Evolutionary conservation across 2,329 filamentous ascomycete genomes (phyloP), one percentile per base, ranked within the genome.

Genomic region (Ophiostoma fasciatum): DNA sequence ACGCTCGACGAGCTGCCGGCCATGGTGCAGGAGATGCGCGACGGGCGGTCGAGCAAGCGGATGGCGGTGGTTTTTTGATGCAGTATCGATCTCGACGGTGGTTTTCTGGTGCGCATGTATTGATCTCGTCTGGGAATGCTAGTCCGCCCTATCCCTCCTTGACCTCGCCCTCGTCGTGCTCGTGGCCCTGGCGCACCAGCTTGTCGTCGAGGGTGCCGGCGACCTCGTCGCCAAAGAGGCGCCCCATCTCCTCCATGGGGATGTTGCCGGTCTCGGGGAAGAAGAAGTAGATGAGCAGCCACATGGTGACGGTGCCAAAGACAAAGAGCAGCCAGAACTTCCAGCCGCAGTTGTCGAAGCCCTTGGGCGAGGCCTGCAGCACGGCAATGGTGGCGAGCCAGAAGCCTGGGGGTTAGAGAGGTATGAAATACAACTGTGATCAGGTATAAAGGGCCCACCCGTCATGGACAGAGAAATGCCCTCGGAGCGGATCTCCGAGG

Each of bases 21-120:
- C 18, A 36, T 36, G 35, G 35, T 36, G 13, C 15, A 36, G n/a
- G 28, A 25, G 17, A 31, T 36, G 35, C 35, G 19, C 18, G 21
- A 27, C 13, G 35, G 35, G 18, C 21, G 31, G 17, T 27, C 32
- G 31, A 25, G n/a, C 1, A 33, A 31, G 20, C 31, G 28, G 15
- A 25, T 34, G 27, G 35, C 26, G 8, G 25, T 30, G 7, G 21
- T 34, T 4, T 33, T 35, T 20, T 33, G 12, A 25, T 9, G n/a
- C n/a, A n/a, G n/a, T n/a, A n/a, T n/a, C n/a, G n/a, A n/a, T n/a
- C n/a, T n/a, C n/a, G n/a, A n/a, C n/a, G n/a, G n/a, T 25, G 9
- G 10, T 23, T 23, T 23, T 7, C 12, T 23, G 6, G 6, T 10
- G 21, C 10, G 10, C 21, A 22, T 10, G 21, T 10, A 22, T 22